Evolutionary conservation across 2,329 filamentous ascomycete genomes (phyloP), one percentile per base, ranked within the genome.

Genomic region (Aspergillus floridensis): DNA sequence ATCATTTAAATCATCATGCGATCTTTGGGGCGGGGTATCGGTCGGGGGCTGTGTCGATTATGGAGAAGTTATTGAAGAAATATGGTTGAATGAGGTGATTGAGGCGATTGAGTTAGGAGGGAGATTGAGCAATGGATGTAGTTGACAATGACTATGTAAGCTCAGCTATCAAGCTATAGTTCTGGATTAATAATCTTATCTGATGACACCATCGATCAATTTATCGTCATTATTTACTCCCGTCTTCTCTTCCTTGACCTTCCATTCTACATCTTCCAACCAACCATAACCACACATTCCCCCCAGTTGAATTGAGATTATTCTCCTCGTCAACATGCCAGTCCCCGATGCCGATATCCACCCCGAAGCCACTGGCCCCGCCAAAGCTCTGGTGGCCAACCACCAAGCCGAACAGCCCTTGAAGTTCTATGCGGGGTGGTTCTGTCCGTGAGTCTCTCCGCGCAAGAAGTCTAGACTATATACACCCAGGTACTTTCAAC

Each of bases 1-100:
- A 97, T 73, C 90, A 96, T 71, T 77, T 97, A 24, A 97, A 97
- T 64, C 93, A 97, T 67, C 88, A 88, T 79, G 88, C 90, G 1
- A 81, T 96, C 50, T 97, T 96, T 73, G 92, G 92, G 0, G 88
- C 88, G 1, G 84, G 88, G 0, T 97, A 97, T 72, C 85, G 86
- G 44, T 81, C 82, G 46, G 88, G 91, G 4, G 92, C 92, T 29
- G 83, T 93, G 75, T 82, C 83, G 4, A 95, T 96, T 57, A 95
- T 96, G 90, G 85, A 82, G 72, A 84, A 79, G 64, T 78, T 97
- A 66, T 77, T 91, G 29, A 78, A 78, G 47, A 96, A 92, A 70
- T 96, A 96, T 74, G 86, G 82, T 2, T 35, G 32, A 35, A 44
- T 35, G 32, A 35, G 32, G 14, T 35, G 26, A 12, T 14, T 35